Evolutionary conservation across 2,329 filamentous ascomycete genomes (phyloP).

Genomic region (Sphaerostilbella broomeana): DNA sequence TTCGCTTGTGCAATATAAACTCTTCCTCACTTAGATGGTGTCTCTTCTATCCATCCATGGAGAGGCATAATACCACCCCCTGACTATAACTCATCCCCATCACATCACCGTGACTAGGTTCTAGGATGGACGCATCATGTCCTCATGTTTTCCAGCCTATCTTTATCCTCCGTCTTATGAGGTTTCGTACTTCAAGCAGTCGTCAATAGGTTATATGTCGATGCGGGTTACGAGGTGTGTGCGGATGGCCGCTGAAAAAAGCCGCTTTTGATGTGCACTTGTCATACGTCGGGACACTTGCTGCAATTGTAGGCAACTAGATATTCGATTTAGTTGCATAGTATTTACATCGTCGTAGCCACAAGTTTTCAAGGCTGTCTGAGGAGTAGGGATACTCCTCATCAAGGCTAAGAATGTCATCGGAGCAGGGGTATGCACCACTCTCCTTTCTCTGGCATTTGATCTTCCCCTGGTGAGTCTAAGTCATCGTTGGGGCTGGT

Average conservation of each 20-base stretch:
- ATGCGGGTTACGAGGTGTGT: too few relatives aligned
- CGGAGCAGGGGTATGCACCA: constrained; percentile 51
- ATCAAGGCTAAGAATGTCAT: constrained; percentile 52
- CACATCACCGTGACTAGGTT: constrained; percentile 62
- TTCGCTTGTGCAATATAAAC: constrained; percentile 58
- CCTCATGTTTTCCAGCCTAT: constrained; percentile 60
- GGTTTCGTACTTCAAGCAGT: constrained; percentile 52
- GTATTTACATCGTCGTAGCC: constrained; percentile 54
- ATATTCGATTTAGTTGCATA: constrained; percentile 55
- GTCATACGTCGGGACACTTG: constrained; percentile 53
- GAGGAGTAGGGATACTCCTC: constrained; percentile 46
- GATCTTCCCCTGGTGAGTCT: constrained; percentile 45
- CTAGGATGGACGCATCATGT: constrained; percentile 58
- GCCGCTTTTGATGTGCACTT: constrained; percentile 33
- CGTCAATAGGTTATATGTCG: constrained; percentile 41
- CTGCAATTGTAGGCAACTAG: constrained; percentile 52
- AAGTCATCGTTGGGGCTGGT: too few relatives aligned
- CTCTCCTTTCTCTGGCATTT: constrained; percentile 55
- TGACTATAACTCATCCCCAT: constrained; percentile 61
- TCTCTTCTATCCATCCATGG: constrained; percentile 58
- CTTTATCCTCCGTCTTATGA: constrained; percentile 49
- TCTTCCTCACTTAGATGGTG: constrained; percentile 65
- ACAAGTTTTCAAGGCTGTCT: constrained; percentile 47
- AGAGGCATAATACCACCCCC: constrained; percentile 56
- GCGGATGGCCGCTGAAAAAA: constrained; percentile 40